Percentiles rank a stretch among this genome's conserved stretches.
Conservation (phyloP, 1,139 yeast genomes). For the Yamadazyma atmosphaerica region DNA sequence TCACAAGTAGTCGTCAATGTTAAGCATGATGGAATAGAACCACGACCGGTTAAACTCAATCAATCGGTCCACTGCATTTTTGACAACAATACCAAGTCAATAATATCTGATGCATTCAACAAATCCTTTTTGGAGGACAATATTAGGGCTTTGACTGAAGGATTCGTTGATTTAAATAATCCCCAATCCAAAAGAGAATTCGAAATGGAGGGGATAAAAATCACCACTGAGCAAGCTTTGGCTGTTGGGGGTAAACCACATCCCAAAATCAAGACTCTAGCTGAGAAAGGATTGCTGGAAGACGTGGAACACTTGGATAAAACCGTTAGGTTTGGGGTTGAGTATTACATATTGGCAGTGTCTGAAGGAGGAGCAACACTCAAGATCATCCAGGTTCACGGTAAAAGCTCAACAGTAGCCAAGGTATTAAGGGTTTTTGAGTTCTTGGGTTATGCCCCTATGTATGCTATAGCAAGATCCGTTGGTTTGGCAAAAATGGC, state of each 20-base stretch:
- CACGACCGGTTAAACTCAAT: background rate
- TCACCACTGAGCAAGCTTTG: background rate
- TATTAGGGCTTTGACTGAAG: background rate
- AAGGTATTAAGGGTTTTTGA: background rate
- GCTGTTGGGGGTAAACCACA: background rate
- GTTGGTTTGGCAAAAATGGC: background rate
- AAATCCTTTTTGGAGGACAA: background rate
- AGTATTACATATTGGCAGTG: background rate
- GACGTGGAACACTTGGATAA: background rate
- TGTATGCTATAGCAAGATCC: background rate
- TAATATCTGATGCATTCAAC: background rate
- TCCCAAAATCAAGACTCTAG: background rate
- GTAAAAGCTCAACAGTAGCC: background rate
- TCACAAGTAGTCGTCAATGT: background rate
- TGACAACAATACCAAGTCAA: background rate
- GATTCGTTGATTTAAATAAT: background rate
- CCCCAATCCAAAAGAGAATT: background rate
- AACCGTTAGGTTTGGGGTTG: background rate
- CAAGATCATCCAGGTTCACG: background rate
- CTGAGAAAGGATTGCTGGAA: background rate
- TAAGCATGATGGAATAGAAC: background rate
- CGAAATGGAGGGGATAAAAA: background rate
- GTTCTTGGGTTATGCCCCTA: background rate
- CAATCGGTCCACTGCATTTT: background rate
- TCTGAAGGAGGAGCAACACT: background rate